Evolutionary conservation across 2,329 filamentous ascomycete genomes (phyloP).

Genomic region (Exophiala dermatitidis): DNA sequence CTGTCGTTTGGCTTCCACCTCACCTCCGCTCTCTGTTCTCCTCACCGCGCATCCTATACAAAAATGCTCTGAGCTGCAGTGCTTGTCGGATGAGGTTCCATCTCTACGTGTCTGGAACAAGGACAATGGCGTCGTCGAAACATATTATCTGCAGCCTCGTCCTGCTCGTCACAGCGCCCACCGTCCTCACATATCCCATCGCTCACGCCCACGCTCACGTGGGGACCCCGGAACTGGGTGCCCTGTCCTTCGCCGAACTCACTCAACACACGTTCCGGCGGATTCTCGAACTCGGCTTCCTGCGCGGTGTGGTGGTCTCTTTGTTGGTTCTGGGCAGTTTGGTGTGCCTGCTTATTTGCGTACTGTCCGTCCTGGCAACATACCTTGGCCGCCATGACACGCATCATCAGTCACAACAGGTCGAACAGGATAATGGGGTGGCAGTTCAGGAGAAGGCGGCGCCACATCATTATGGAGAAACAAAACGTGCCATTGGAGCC

Average conservation of each 20-base stretch:
- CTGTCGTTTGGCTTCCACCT: neutral
- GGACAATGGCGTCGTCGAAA: neutral
- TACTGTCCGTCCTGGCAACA: conserved; percentile 4
- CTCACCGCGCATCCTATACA: neutral
- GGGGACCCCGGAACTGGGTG: conserved; percentile 5
- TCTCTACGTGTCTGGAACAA: neutral
- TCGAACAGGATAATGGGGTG: neutral
- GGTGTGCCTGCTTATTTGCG: conserved; percentile 14
- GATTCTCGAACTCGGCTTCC: conserved; percentile 17
- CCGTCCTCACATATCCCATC: conserved; percentile 7
- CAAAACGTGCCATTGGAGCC: too few species aligned
- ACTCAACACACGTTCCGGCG: conserved; percentile 8
- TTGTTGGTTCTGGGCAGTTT: conserved; percentile 14
- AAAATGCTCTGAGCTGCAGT: neutral
- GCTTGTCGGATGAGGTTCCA: neutral
- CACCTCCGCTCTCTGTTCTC: neutral
- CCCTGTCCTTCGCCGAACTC: conserved; percentile 18
- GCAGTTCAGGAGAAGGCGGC: neutral
- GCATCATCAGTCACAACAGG: conserved; percentile 1
- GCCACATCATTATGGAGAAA: too few species aligned
- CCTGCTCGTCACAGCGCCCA: neutral
- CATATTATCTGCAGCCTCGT: neutral
- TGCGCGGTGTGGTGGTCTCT: conserved; percentile 7
- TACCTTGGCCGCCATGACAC: conserved; percentile 11
- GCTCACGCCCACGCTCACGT: conserved; percentile 12